phyloP scores from a whole-genome alignment of 352 stramenopile genomes.

The Globisporangium uncinulatum region DNA sequence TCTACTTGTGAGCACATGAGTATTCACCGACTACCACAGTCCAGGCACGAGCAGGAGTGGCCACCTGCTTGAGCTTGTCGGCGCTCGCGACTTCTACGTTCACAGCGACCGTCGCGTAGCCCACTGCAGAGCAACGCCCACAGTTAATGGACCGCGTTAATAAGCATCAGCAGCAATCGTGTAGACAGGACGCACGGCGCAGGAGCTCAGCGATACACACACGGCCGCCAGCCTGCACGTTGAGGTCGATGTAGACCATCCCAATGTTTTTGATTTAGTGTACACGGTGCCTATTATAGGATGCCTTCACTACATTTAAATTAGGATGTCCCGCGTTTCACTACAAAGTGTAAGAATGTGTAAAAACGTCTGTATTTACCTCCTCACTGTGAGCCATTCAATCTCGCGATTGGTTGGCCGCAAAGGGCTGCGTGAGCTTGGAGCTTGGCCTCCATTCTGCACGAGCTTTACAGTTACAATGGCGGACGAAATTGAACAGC shows the following conservation, averaged over 20 bases:
- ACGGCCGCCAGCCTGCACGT: conserved; percentile 43
- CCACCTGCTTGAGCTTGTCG: conserved; percentile 48
- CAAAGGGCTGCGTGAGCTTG: neutral
- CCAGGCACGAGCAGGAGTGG: neutral
- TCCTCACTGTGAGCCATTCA: conserved; percentile 12
- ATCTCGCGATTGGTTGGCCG: neutral
- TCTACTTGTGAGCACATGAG: neutral
- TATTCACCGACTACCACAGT: neutral
- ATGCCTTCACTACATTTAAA: no score
- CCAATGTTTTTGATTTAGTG: no score
- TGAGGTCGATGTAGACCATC: conserved; percentile 74
- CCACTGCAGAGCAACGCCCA: conserved; percentile 28
- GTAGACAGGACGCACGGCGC: conserved; percentile 31
- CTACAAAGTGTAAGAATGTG: no score
- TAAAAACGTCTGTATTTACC: no score
- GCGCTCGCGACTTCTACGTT: conserved; percentile 48
- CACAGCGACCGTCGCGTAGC: conserved; percentile 54
- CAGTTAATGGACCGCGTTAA: neutral
- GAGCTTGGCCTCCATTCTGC: neutral
- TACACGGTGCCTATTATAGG: no score
- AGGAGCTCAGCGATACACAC: conserved; percentile 56
- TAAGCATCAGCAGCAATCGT: neutral
- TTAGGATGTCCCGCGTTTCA: no score
- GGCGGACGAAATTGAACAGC: conserved; percentile 54
- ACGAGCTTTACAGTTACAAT: conserved; percentile 13